These are phyloP conservation scores for Marchantia polymorpha DNA, from an alignment of 225 moss, liverwort and hornwort genomes.

Conservation along the genomic window DNA sequence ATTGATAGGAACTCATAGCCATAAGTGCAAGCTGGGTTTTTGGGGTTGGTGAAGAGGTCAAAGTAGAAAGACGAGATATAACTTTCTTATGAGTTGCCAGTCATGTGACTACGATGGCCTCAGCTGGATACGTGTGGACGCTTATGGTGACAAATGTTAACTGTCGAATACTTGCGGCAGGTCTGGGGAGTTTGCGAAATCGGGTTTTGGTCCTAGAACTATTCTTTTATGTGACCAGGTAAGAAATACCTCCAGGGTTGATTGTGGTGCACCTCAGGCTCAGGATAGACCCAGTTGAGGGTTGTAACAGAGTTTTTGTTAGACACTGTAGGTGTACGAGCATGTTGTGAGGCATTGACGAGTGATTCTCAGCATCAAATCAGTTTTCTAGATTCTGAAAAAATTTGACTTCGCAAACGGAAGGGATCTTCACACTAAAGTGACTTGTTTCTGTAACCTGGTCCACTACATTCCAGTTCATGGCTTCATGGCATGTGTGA, in stretches of 20 bases:
- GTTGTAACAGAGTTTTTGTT: not conserved
- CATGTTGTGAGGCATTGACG: not conserved
- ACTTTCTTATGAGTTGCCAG: not conserved
- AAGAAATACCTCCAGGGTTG: conserved; percentile 26
- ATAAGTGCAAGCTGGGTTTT: not conserved
- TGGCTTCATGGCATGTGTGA: not conserved
- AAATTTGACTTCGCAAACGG: not conserved
- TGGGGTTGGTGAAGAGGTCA: not conserved
- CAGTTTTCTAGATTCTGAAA: not conserved
- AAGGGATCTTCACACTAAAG: not conserved
- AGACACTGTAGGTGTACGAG: not conserved
- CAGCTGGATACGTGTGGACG: not conserved
- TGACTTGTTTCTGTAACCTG: not conserved
- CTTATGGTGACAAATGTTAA: no score
- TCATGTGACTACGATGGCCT: not conserved
- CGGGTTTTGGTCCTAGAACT: conserved; percentile 81
- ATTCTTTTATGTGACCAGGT: conserved; percentile 91
- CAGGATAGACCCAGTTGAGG: not conserved
- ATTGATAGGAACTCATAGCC: no score
- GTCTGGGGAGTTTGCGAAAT: conserved; percentile 76
- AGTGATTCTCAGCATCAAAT: not conserved
- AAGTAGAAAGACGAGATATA: not conserved
- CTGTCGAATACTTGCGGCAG: conserved; percentile 32
- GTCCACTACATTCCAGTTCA: not conserved
- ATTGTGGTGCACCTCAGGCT: not conserved